Evolutionary conservation across 495 filamentous ascomycete genomes (phyloP).

Genomic region (Hypoxylon perforatum): DNA sequence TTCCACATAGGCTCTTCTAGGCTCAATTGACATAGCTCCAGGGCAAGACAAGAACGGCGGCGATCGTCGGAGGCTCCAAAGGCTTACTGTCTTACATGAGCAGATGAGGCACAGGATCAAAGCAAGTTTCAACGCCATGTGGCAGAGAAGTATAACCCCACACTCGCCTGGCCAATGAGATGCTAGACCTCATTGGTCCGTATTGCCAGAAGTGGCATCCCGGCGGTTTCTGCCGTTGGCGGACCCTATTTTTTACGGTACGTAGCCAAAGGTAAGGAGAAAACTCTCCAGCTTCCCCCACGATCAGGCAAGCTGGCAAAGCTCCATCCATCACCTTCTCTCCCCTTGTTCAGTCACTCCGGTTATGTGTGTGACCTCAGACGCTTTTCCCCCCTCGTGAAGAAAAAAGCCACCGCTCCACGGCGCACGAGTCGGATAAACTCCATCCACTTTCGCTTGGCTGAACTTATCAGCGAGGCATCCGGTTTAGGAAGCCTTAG

Average conservation of each 20-base stretch:
- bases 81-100: conserved; percentile 15
- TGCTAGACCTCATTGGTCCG: conserved; percentile 19
- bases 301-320: conserved; percentile 5
- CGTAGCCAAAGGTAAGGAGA: conserved; percentile 10
- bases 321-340: conserved; percentile 10
- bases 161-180: conserved; percentile 24
- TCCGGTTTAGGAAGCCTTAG: conserved; percentile 6
- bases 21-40: conserved; percentile 23
- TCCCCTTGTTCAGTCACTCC: neutral
- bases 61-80: conserved; percentile 28
- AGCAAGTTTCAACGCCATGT: conserved; percentile 34
- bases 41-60: conserved; percentile 8
- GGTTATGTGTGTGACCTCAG: conserved; percentile 9
- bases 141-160: conserved; percentile 25
- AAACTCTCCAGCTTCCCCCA: conserved; percentile 29
- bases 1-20: conserved; percentile 27
- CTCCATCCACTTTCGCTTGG: conserved; percentile 23
- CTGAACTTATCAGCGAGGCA: conserved; percentile 21
- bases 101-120: conserved; percentile 7
- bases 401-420: neutral
- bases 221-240: conserved; percentile 30
- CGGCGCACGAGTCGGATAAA: conserved; percentile 30
- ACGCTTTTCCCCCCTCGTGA: conserved; percentile 1
- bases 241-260: conserved; percentile 12
- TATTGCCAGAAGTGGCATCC: conserved; percentile 38